Evolutionary conservation across 305 asterid genomes (phyloP), one percentile per base, ranked within the genome.

Genomic region (Petunia hybrid): DNA sequence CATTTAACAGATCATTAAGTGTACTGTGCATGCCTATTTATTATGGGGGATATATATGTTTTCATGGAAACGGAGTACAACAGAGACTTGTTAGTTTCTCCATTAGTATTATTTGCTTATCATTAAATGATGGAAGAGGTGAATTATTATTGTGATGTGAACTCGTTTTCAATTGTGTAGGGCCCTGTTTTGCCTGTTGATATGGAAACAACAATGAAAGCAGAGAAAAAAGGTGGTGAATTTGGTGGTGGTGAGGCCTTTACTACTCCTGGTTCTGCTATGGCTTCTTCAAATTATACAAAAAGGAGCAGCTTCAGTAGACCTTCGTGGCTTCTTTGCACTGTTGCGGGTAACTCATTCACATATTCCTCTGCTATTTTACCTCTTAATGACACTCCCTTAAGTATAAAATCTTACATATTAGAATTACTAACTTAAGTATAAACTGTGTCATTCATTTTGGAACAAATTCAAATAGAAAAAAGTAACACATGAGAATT

Each of bases 301-400:
- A 71, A 51, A 22, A 45, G 66, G 80, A 77, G 81, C 51, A 75
- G 77, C 62, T 81, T 81, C 75, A 66, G 60, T 67, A 81, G 71
- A 53, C 84, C 84, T 41, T 81, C 84, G 39, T 81, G 84, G 84
- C 81, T 81, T 63, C 81, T 81, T 48, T 81, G 80, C 73, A 74
- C 81, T 3, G 56, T 81, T 75, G 84, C 81, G 35, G 84, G 84
- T 81, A 81, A 12, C 0, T 12, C 6, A 40, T 35, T 38, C 22
- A 5, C 4, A 36, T 41, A 43, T n/a, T 14, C 2, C 0, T 31
- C 8, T 0, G 0, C 0, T 16, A 57, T 80, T 31, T 39, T 14
- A 41, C 35, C 53, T 70, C 51, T 43, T 57, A n/a, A n/a, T n/a
- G n/a, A n/a, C n/a, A n/a, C n/a, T n/a, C n/a, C n/a, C n/a, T n/a